Conservation (phyloP, 345 rosid genomes). For the thale cress (Arabidopsis thaliana) region DNA sequence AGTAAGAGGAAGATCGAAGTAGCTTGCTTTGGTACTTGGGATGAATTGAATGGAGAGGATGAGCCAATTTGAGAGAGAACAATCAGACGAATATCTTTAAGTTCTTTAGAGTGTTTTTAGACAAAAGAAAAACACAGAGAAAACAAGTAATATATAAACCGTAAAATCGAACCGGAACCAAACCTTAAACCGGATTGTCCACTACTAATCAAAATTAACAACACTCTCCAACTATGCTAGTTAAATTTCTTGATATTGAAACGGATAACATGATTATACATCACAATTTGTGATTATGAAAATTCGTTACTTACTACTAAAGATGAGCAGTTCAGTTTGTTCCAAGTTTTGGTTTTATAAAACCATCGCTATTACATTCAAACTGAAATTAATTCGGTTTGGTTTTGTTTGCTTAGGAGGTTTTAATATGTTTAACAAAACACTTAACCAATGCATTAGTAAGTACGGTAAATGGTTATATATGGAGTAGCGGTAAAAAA, state of each 20-base stretch:
- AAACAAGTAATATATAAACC: background rate
- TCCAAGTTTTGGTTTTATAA: no score
- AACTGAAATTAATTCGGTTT: no score
- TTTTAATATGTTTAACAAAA: no score
- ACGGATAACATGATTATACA: background rate
- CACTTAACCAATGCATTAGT: no score
- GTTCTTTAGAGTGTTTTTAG: background rate
- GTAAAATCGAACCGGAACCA: background rate
- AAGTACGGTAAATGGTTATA: no score
- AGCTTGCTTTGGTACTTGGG: constrained; percentile 16
- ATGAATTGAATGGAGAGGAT: constrained; percentile 8
- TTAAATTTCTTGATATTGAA: background rate
- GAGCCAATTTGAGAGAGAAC: constrained; percentile 17
- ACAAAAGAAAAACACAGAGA: background rate
- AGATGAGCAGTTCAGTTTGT: no score
- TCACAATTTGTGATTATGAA: background rate
- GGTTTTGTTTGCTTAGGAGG: no score
- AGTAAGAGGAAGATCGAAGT: constrained; percentile 21
- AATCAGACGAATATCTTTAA: background rate
- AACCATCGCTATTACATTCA: no score
- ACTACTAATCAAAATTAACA: background rate
- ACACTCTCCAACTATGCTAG: background rate
- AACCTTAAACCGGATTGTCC: background rate
- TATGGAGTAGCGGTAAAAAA: no score
- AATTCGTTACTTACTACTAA: background rate